Base-by-base conservation (phyloP, 1,139 yeast species). In the Kodamaea ohmeri region DNA sequence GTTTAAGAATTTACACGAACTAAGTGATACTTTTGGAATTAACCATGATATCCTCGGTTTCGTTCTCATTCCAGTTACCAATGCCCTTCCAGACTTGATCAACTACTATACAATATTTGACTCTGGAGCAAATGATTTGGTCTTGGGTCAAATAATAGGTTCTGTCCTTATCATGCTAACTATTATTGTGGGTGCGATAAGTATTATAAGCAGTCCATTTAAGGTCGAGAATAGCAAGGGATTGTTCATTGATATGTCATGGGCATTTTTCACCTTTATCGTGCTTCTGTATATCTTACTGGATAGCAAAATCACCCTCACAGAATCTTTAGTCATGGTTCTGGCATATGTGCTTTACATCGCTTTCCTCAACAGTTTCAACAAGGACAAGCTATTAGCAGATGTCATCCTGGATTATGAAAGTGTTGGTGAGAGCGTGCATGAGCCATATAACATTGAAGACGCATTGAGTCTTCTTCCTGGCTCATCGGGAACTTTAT, bases 271-370 rank as follows among this genome's bases (percentile, higher is more conserved):
- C 18, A 58, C 74, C 13, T 56, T 77, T 4, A 36, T 60, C 1
- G 40, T 73, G 2, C 65, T 77, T 28, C 56, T 71, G 38, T 56
- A 56, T 38, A 71, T 78, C 35, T 48, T 80, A 11, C 56, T 64
- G 3, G 85, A 80, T 55, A 79, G 78, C 6, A 60, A 62, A 40
- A 63, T 80, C 25, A 71, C 75, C 20, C 38, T 63, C 3, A 37
- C 51, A 11, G 85, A 80, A 48, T 73, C 80, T 39, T 27, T 61
- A 1, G 31, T 58, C 1, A 72, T 80, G 79, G 53, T 70, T 1
- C 12, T 48, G 2, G 45, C 69, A 24, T 76, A 73, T 51, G 37
- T 61, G 12, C 28, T 53, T 1, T 76, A 75, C 43, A 61, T 76
- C 13, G 15, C 42, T 11, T 45, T 40, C 33, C 42, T 47, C 37